Evolutionary conservation across 441 rosid species (phyloP), one percentile per base, ranked within the genome.

Genomic region (Daphne laureola): DNA sequence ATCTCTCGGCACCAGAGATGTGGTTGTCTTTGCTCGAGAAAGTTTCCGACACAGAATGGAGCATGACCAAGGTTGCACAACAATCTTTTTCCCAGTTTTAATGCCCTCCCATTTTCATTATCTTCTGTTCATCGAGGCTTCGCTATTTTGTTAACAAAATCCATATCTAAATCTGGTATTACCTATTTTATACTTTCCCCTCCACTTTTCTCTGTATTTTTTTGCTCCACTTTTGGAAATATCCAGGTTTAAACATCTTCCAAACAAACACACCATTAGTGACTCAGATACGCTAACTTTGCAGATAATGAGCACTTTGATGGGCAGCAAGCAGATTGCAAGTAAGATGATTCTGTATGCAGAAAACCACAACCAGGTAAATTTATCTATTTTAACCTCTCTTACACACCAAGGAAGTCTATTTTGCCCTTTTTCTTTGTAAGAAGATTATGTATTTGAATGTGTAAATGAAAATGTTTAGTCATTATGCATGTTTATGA

Each of bases 361-460:
- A 14, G 98, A 92, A 80, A 84, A 78, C 75, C 94, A 89, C 70
- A 86, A 71, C 78, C 98, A 92, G 67, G 98, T 87, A 81, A 57
- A 55, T 42, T 15, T 53, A 50, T 21, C 25, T 57, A 16, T 57
- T 59, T 46, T 27, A 49, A 40, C 42, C 13, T 47, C 21, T 49
- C 46, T 21, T 44, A 42, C 9, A 36, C 4, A 2, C 12, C 14
- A 44, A 58, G 46, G 46, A 31, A 9, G 11, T 31, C 38, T 31
- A 11, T 31, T 9, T 31, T 31, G 43, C 4, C 61, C 12, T 45
- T 17, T 43, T 27, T 27, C 25, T 50, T 61, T 55, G 47, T 54
- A 17, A n/a, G 60, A 23, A 46, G 35, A 46, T 17, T 18, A 31
- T 57, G 42, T 59, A 17, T 50, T 55, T 46, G 38, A 45, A 23